A percentile compares a stretch with the other conserved stretches of the same genome.
Conservation (phyloP, 306 rosid species). For the Rubus idaeus region DNA sequence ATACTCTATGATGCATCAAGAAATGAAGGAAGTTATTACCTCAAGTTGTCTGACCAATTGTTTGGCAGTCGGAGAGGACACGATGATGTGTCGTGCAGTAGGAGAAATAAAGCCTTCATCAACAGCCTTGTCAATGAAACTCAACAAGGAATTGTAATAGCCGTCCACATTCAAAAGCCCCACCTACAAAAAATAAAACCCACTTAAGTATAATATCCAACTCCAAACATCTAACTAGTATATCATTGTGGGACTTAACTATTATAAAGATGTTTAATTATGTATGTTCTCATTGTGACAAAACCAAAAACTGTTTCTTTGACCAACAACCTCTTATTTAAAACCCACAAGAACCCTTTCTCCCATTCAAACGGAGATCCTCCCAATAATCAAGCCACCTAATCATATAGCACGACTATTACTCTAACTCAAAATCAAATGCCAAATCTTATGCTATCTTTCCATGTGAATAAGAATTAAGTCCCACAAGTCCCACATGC, state of each 20-base stretch:
- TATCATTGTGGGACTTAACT: too few species aligned
- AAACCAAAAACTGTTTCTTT: slow-evolving; percentile 20
- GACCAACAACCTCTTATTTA: slow-evolving; percentile 46
- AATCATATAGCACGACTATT: slow-evolving; percentile 45
- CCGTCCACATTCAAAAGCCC: slow-evolving; percentile 98
- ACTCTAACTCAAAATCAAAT: slow-evolving; percentile 31
- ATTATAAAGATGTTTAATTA: not conserved
- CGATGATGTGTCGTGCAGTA: slow-evolving; percentile 94
- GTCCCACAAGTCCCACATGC: slow-evolving; percentile 67
- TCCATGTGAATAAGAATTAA: slow-evolving; percentile 64
- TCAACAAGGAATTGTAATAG: slow-evolving; percentile 82
- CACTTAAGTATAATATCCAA: slow-evolving; percentile 6
- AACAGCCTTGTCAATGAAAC: slow-evolving; percentile 91
- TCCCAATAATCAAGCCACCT: slow-evolving; percentile 27
- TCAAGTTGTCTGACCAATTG: slow-evolving; percentile 80
- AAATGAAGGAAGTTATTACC: slow-evolving; percentile 35
- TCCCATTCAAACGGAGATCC: slow-evolving; percentile 72
- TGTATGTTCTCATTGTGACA: slow-evolving; percentile 7
- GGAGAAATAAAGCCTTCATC: slow-evolving; percentile 98
- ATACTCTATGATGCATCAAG: not conserved
- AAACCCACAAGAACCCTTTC: slow-evolving; percentile 28
- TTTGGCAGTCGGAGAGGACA: slow-evolving; percentile 94
- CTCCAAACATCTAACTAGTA: not conserved
- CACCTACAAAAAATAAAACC: slow-evolving; percentile 54
- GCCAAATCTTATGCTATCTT: slow-evolving; percentile 41